phyloP scores from a whole-genome alignment of 192 early-diverging fungal species.

The Mortierella hygrophila region DNA sequence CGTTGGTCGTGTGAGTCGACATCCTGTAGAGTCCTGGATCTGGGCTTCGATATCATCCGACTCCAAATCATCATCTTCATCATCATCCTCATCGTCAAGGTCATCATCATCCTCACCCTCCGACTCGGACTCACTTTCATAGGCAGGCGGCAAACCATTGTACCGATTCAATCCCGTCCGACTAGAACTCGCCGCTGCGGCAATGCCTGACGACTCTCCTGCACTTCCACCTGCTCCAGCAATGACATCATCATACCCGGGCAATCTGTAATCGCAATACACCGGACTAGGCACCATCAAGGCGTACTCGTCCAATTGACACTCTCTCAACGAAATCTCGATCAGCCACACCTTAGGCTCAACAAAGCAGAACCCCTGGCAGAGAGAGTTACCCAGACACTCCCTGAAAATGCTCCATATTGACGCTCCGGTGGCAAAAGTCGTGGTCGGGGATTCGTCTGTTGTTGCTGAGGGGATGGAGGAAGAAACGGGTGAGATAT shows the following conservation, averaged over 20 bases:
- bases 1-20: not conserved
- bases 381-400: not conserved
- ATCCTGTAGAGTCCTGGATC: not conserved
- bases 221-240: not conserved
- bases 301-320: slow-evolving; percentile 43
- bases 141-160: slow-evolving; percentile 28
- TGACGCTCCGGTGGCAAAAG: not conserved
- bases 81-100: not conserved
- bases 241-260: slow-evolving; percentile 34
- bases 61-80: not conserved
- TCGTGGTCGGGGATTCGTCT: not conserved
- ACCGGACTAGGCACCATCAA: slow-evolving; percentile 45
- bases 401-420: not conserved
- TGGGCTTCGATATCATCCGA: not conserved
- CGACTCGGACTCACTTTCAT: slow-evolving; percentile 24
- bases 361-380: slow-evolving; percentile 4
- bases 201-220: not conserved
- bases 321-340: slow-evolving; percentile 41
- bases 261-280: slow-evolving; percentile 47
- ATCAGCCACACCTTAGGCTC: slow-evolving; percentile 44
- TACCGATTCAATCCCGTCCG: slow-evolving; percentile 17
- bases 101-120: slow-evolving; percentile 1
- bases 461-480: not conserved
- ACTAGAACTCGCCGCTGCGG: slow-evolving; percentile 7
- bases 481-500: not conserved